These are phyloP conservation scores for Aspergillus novofumigatus DNA, from an alignment of 2,329 filamentous ascomycete genomes.

Conservation along the genomic window DNA sequence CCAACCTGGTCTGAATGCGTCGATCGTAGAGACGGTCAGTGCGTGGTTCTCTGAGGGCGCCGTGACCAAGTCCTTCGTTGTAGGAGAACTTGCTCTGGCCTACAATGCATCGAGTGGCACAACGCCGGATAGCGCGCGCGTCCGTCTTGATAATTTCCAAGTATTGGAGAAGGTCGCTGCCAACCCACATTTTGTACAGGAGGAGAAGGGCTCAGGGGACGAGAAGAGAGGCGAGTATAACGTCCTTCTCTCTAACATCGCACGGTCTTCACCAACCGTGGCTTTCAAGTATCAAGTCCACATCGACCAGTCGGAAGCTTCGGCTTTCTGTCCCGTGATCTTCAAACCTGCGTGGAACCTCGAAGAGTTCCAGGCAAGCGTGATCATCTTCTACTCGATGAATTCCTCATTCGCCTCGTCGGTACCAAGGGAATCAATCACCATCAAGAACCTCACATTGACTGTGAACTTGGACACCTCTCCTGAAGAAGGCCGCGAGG, in stretches of 20 bases:
- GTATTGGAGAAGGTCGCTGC: slow-evolving; percentile 88
- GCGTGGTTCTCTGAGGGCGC: slow-evolving; percentile 73
- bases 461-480: slow-evolving; percentile 47
- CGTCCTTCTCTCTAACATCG: slow-evolving; percentile 67
- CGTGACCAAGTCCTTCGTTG: slow-evolving; percentile 67
- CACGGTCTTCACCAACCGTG: slow-evolving; percentile 60
- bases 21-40: slow-evolving; percentile 87
- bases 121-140: slow-evolving; percentile 53
- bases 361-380: slow-evolving; percentile 77
- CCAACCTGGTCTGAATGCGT: slow-evolving; percentile 75
- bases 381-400: slow-evolving; percentile 77
- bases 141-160: slow-evolving; percentile 83
- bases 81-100: slow-evolving; percentile 83
- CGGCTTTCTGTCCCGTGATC: slow-evolving; percentile 65
- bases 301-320: slow-evolving; percentile 55
- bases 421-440: slow-evolving; percentile 44
- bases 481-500: slow-evolving; percentile 36
- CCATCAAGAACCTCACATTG: slow-evolving; percentile 73
- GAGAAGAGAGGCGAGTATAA: slow-evolving; percentile 72
- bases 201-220: slow-evolving; percentile 41
- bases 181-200: slow-evolving; percentile 84
- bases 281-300: slow-evolving; percentile 93
- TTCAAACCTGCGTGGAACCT: slow-evolving; percentile 77
- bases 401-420: slow-evolving; percentile 64
- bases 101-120: slow-evolving; percentile 55